Evolutionary conservation across 192 early-diverging fungal genomes (phyloP), one percentile per base, ranked within the genome.

Genomic region (Umbelopsis sp.): DNA sequence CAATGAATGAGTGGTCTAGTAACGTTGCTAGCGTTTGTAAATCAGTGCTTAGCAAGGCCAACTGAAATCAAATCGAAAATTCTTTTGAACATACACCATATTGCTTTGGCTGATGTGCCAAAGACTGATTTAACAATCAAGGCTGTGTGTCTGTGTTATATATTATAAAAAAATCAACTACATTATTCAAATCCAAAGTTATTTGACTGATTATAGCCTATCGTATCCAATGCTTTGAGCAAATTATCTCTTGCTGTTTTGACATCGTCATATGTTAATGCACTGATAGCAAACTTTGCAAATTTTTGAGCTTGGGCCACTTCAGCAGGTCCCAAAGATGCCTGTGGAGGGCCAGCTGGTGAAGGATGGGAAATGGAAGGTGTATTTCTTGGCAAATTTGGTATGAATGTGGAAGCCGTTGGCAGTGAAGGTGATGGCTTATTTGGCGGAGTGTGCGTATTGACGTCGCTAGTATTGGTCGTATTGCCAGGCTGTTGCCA

Each of bases 241-340:
- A 95, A 71, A 68, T 94, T 89, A 7, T 86, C 80, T n/a, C 95
- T 82, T 6, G 97, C 95, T 0, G 92, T 94, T 4, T 84, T 76
- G 16, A 98, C 86, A 80, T 99, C 97, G 69, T 97, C 96, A 71
- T 97, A 99, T 67, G 97, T 91, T 18, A 99, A 71, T 4, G 97
- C 93, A 72, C 94, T 96, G 72, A 95, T 92, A 3, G 96, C 97
- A 85, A 91, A 98, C 67, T 92, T 91, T 12, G 94, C 86, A 49
- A 89, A 84, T 80, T 99, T 99, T 65, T 95, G 93, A 1, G 95
- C 95, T 2, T 76, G 71, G 13, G 87, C 83, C 7, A 89, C 82
- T 15, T 85, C 85, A 1, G 69, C 51, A 15, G 88, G 81, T 46
- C 87, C 87, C 20, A 92, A 50, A 30, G 74, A 64, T 33, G 64